Evolutionary conservation across 768 basidiomycete genomes (phyloP).

Genomic region (Russula sp.): DNA sequence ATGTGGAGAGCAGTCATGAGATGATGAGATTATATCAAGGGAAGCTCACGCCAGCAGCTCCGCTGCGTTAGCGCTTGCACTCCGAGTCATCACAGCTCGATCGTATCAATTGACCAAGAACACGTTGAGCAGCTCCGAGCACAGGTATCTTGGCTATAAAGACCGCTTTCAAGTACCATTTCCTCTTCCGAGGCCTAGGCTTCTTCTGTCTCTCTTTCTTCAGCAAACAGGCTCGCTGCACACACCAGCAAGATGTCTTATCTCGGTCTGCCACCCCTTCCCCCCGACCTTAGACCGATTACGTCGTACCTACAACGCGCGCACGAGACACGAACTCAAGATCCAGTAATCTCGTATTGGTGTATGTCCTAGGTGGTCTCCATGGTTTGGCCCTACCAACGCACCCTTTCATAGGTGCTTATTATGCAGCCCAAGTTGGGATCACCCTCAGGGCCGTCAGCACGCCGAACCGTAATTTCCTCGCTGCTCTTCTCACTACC

Average conservation of each 20-base stretch:
- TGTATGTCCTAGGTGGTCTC: slow-evolving; percentile 48
- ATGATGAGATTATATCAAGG: too few relatives aligned
- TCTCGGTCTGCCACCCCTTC: slow-evolving; percentile 55
- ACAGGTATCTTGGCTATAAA: too few relatives aligned
- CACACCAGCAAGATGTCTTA: slow-evolving; percentile 24
- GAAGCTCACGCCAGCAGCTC: too few relatives aligned
- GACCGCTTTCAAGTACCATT: too few relatives aligned
- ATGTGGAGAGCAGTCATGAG: too few relatives aligned
- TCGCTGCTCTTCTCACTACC: slow-evolving; percentile 65
- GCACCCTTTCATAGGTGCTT: slow-evolving; percentile 55
- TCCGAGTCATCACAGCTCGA: too few relatives aligned
- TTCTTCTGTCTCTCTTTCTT: background rate
- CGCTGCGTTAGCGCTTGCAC: too few relatives aligned
- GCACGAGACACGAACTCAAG: slow-evolving; percentile 73
- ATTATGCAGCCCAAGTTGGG: slow-evolving; percentile 87
- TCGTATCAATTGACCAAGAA: background rate
- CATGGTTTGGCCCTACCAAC: slow-evolving; percentile 2
- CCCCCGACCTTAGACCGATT: slow-evolving; percentile 58
- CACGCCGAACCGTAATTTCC: slow-evolving; percentile 53
- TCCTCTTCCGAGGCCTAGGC: background rate
- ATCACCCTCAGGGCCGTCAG: slow-evolving; percentile 70
- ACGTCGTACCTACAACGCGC: slow-evolving; percentile 84
- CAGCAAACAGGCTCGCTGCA: background rate
- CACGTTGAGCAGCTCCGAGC: too few relatives aligned
- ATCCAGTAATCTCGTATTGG: slow-evolving; percentile 93